Conservation (phyloP, 306 rosid genomes). For the cucumber (Cucumis sativus) region Cucumber_9930_V3 NC_026659.2:22968001-22968500, state of each 20-base stretch:
- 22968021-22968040: too few species aligned
- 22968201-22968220: background rate
- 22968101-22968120: background rate
- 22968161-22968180: background rate
- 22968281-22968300: background rate
- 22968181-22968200: constrained; percentile 3
- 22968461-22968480: background rate
- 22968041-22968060: too few species aligned
- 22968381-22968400: constrained; percentile 31
- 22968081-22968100: background rate
- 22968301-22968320: background rate
- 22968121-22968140: background rate
- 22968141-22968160: background rate
- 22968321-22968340: background rate
- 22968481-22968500: background rate
- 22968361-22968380: constrained; percentile 14
- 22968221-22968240: background rate
- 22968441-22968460: background rate
- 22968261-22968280: background rate
- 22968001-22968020: too few species aligned
- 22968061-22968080: background rate
- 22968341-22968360: constrained; percentile 17
- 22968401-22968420: constrained; percentile 36
- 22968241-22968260: background rate
- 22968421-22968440: constrained; percentile 32